Conservation (phyloP, 331 rosid genomes). For the Pyracantha coccinea region DNA sequence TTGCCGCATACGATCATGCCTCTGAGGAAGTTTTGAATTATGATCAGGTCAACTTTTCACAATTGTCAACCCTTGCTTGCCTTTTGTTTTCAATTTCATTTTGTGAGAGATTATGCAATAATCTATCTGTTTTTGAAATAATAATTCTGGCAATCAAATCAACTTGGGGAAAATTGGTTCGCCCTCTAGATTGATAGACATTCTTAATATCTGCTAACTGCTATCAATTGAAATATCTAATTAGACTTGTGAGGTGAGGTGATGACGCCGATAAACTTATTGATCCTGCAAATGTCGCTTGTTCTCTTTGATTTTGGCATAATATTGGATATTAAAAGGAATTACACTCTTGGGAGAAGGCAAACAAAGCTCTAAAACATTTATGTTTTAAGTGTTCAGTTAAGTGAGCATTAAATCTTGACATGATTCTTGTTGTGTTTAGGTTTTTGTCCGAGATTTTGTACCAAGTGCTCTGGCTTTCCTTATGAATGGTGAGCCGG, state of each 20-base stretch:
- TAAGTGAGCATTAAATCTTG: not conserved
- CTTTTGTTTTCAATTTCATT: not conserved
- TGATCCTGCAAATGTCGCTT: not conserved
- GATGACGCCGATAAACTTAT: not conserved
- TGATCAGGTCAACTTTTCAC: slow-evolving; percentile 58
- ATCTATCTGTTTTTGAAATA: not conserved
- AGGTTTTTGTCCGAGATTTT: slow-evolving; percentile 97
- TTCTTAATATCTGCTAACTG: not conserved
- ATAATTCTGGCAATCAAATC: not conserved
- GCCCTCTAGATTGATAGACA: not conserved
- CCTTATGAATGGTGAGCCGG: slow-evolving; percentile 97
- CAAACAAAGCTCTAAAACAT: not conserved
- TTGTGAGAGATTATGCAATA: not conserved
- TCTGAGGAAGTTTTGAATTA: slow-evolving; percentile 92
- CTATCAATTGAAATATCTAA: not conserved
- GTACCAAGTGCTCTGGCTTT: slow-evolving; percentile 97
- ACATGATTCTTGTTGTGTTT: not conserved
- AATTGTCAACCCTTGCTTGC: not conserved
- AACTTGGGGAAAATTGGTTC: not conserved
- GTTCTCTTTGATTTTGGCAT: not conserved
- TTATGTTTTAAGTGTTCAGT: not conserved
- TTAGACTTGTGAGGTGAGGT: not conserved
- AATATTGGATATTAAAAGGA: not conserved
- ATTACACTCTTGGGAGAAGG: not conserved
- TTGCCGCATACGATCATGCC: slow-evolving; percentile 90